Percentiles rank a stretch among this genome's conserved stretches.
phyloP scores from a whole-genome alignment of 352 stramenopile species.

The Globisporangium carolinianum region DNA sequence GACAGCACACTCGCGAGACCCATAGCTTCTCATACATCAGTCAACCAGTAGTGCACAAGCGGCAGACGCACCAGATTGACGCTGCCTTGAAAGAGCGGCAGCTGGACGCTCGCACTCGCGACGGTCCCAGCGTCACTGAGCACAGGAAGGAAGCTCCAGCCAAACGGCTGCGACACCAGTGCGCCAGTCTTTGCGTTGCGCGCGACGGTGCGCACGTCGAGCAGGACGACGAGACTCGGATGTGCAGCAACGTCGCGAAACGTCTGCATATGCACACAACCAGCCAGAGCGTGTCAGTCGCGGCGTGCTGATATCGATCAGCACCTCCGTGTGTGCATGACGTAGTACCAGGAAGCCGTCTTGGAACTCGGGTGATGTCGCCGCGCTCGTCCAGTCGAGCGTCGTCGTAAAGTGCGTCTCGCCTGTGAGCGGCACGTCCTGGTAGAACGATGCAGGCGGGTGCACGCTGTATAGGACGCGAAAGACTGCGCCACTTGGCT shows the following conservation, averaged over 20 bases:
- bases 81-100: slow-evolving; percentile 56
- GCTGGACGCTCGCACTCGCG: slow-evolving; percentile 30
- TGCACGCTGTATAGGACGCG: slow-evolving; percentile 47
- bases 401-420: slow-evolving; percentile 55
- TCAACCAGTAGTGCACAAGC: not conserved
- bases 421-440: slow-evolving; percentile 38
- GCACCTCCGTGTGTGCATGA: no score
- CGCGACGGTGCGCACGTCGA: slow-evolving; percentile 48
- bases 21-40: not conserved
- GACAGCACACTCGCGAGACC: not conserved
- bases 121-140: slow-evolving; percentile 31
- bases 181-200: slow-evolving; percentile 37
- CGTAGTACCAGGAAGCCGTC: slow-evolving; percentile 45
- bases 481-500: slow-evolving; percentile 29
- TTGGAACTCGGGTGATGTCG: slow-evolving; percentile 44
- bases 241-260: slow-evolving; percentile 30
- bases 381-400: slow-evolving; percentile 50
- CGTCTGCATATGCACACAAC: slow-evolving; percentile 16
- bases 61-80: slow-evolving; percentile 41
- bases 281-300: not conserved
- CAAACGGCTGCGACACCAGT: slow-evolving; percentile 39
- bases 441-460: slow-evolving; percentile 60
- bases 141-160: slow-evolving; percentile 60
- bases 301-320: not conserved
- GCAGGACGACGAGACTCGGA: slow-evolving; percentile 27